Evolutionary conservation across 805 yeast genomes (phyloP), one percentile per base, ranked within the genome.

Genomic region (Candida sonorensis): DNA sequence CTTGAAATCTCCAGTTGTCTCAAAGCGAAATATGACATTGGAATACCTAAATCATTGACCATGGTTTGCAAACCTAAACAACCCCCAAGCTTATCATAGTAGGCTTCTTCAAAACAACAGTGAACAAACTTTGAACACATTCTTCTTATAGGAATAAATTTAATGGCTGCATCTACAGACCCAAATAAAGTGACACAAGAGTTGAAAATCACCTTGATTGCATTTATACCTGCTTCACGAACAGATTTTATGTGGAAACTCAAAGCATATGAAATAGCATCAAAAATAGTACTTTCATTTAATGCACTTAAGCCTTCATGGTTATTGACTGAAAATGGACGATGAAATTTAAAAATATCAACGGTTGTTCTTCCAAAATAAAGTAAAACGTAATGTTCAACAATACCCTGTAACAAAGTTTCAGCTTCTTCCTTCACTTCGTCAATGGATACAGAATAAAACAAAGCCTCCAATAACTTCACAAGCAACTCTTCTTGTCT

Each of bases 1-100:
- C 95, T 71, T 2, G 85, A 76, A 21, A 92, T 66, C 51, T 92
- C 97, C 44, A 82, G 70, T 50, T 87, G 95, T 23, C 90, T 72
- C 27, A 75, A 71, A 34, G 72, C 69, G 50, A 90, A 76, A 77
- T 95, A 87, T 2, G 66, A 60, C 4, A 75, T 61, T 1, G 95
- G 84, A 28, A 85, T 72, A 1, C 61, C 69, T 21, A 81, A 59
- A 27, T 81, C 92, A 27, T 72, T 69, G 23, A 86, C 67, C 64
- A 90, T 66, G 2, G 86, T 74, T 42, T 75, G 68, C 29, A 92
- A 64, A 15, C 98, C 97, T 17, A 83, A 50, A 23, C 90, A 78
- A 24, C 97, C 97, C 7, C 97, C 97, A 7, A 84, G 66, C 45
- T 92, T 92, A 21, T 78, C 70, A 53, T 82, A 84, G 58, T 83